phyloP scores from a whole-genome alignment of 805 yeast species.

The Saccharomyces eubayanus region DNA sequence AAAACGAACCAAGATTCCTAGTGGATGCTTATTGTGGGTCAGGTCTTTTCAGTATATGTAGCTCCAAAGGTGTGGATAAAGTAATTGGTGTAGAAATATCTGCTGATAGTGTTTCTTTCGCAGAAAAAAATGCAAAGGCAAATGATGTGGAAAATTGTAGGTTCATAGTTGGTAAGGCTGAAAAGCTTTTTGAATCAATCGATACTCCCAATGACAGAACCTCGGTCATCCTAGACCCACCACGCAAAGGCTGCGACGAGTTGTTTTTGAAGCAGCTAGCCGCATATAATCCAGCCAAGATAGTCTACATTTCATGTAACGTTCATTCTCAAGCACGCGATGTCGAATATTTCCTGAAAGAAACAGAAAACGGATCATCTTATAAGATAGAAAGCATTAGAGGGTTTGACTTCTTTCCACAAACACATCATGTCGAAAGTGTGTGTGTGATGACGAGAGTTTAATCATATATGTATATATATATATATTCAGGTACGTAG shows the following conservation, averaged over 20 bases:
- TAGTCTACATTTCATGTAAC: slow-evolving; percentile 94
- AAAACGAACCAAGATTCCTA: slow-evolving; percentile 50
- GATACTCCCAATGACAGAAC: slow-evolving; percentile 70
- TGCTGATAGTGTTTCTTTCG: slow-evolving; percentile 84
- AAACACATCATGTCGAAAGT: slow-evolving; percentile 86
- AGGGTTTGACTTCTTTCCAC: slow-evolving; percentile 96
- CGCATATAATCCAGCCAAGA: slow-evolving; percentile 71
- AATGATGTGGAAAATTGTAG: slow-evolving; percentile 72
- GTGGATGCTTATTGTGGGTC: slow-evolving; percentile 97
- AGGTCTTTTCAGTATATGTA: slow-evolving; percentile 84
- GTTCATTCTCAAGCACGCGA: slow-evolving; percentile 98
- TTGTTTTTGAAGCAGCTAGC: slow-evolving; percentile 79
- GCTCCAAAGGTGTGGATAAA: slow-evolving; percentile 69
- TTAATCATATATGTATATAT: not conserved
- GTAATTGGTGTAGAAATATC: slow-evolving; percentile 93
- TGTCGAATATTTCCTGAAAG: slow-evolving; percentile 67
- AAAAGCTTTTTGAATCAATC: slow-evolving; percentile 70
- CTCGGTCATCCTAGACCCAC: slow-evolving; percentile 90
- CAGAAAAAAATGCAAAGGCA: slow-evolving; percentile 66
- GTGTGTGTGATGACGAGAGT: slow-evolving; percentile 57
- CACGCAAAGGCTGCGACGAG: slow-evolving; percentile 93
- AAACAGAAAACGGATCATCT: slow-evolving; percentile 50
- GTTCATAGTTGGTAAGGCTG: slow-evolving; percentile 89
- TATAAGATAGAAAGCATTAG: slow-evolving; percentile 74
- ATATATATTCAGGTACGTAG: not conserved